Evolutionary conservation across 140 eudicot genomes (phyloP), one percentile per base, ranked within the genome.

Genomic region (Erigeron philadelphicus): DNA sequence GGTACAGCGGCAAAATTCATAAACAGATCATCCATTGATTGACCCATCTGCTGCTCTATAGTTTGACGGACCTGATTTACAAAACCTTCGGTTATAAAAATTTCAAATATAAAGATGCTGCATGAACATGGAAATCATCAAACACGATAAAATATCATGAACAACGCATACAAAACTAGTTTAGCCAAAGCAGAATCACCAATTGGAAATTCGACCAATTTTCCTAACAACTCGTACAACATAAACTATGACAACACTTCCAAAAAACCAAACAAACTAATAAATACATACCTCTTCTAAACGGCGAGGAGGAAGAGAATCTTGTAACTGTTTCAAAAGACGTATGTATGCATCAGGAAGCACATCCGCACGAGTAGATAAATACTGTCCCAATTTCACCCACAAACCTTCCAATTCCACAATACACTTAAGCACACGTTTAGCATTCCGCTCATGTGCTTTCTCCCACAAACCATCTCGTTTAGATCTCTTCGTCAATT

Each of bases 351-450:
- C 88, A 53, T 77, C 78, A 12, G 98, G 98, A 66, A 93, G 96
- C 76, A 93, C 96, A 86, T 93, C 98, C 56, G 98, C 98, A 81
- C 98, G 98, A 41, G 98, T 93, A 9, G 96, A 89, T 66, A 93
- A 78, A 79, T 93, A 93, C 60, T 93, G 98, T 55, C 98, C 98
- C 79, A 93, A 75, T 80, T 93, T 93, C 53, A 93, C 98, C 98
- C 98, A 93, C 57, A 93, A 79, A 40, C 98, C 98, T 80, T 93
- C 98, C 70, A 93, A 72, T 79, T 89, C 93, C 61, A 93, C 82
- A 57, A 93, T 80, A 23, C 81, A 56, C 66, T 70, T 84, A 43
- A 89, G 88, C 17, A 93, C 95, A 74, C 98, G 96, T 75, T 73
- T 89, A 46, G 98, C 98, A 81, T 93, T 93, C 35, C 98, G 95